A percentile compares a stretch with the other conserved stretches of the same genome.
phyloP scores from a whole-genome alignment of 805 yeast species.

The Sugiyamaella valdiviana region DNA sequence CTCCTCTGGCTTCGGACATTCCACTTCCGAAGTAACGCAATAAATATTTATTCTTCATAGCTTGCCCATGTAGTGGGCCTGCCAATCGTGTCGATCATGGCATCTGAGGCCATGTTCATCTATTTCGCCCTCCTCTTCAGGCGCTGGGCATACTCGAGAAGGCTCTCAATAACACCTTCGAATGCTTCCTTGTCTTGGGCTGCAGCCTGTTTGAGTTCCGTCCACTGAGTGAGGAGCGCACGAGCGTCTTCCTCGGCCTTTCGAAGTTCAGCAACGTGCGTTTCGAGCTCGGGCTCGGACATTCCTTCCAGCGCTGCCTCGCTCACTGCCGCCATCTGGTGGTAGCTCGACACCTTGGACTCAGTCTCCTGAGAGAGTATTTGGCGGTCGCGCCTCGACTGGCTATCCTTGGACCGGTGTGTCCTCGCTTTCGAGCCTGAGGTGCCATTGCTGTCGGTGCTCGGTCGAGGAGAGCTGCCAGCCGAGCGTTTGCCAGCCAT shows the following conservation, averaged over 20 bases:
- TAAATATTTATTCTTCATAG: not conserved
- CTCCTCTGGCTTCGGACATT: no score
- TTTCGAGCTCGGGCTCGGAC: slow-evolving; percentile 34
- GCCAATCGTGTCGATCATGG: not conserved
- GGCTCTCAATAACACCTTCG: slow-evolving; percentile 81
- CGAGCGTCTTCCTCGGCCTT: slow-evolving; percentile 36
- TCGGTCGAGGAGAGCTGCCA: not conserved
- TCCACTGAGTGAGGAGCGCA: slow-evolving; percentile 45
- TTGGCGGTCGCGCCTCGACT: not conserved
- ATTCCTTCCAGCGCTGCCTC: slow-evolving; percentile 35
- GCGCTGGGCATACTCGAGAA: slow-evolving; percentile 86
- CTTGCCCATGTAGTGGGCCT: not conserved
- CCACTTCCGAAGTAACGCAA: not conserved
- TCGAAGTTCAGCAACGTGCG: slow-evolving; percentile 33
- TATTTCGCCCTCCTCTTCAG: slow-evolving; percentile 41
- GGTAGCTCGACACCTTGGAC: slow-evolving; percentile 25
- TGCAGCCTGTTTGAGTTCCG: slow-evolving; percentile 42
- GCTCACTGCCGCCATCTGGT: slow-evolving; percentile 30
- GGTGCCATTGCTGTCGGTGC: not conserved
- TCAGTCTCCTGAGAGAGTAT: slow-evolving; percentile 21
- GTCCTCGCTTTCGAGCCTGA: not conserved
- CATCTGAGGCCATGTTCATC: not conserved
- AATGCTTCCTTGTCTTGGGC: slow-evolving; percentile 65
- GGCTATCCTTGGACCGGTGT: slow-evolving; percentile 1
- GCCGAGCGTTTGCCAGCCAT: slow-evolving; percentile 2